Conservation (phyloP, 345 rosid genomes). For the Luvunga scandens region DNA sequence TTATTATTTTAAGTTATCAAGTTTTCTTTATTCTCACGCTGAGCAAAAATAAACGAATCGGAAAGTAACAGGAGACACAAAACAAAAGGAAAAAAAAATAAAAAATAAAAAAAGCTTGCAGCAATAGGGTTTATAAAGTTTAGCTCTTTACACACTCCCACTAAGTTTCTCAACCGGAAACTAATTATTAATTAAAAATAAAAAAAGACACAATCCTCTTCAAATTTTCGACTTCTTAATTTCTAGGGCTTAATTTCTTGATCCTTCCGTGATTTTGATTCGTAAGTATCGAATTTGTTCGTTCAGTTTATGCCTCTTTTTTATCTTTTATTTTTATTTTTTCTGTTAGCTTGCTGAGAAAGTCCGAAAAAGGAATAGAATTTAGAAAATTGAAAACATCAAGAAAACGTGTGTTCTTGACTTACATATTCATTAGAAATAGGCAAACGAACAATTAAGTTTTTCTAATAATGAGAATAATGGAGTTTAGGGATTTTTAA, state of each 20-base stretch:
- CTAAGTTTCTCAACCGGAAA: background rate
- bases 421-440: background rate
- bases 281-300: background rate
- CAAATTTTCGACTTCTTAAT: background rate
- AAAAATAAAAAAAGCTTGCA: background rate
- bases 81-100: background rate
- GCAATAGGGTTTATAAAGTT: background rate
- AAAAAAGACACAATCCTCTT: background rate
- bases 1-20: background rate
- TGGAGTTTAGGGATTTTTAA: slow-evolving; percentile 4
- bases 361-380: background rate
- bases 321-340: too few species aligned
- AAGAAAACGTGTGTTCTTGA: background rate
- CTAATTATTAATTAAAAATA: too few species aligned
- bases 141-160: background rate
- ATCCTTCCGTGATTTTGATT: background rate
- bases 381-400: background rate
- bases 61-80: background rate
- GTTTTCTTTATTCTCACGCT: background rate
- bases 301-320: background rate
- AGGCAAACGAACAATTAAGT: background rate
- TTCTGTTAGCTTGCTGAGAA: background rate
- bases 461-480: background rate
- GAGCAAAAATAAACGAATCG: background rate
- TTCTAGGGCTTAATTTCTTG: background rate